Percentiles rank a stretch among this genome's conserved stretches.
phyloP scores from a whole-genome alignment of 495 filamentous ascomycete genomes.

The Aspergillus cavernicola region DNA sequence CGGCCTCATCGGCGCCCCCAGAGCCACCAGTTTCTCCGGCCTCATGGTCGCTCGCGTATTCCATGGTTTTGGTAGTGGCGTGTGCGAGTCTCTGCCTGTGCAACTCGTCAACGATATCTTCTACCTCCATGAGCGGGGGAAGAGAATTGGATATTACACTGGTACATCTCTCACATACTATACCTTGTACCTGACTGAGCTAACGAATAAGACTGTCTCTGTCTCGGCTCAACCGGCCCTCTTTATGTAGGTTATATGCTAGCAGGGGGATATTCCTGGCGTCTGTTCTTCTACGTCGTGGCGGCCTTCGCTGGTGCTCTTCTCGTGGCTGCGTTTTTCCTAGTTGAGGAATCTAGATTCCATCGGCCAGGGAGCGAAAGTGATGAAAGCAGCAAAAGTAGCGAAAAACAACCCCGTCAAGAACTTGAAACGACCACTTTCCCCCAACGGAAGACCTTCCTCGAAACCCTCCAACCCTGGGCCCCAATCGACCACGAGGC shows the following conservation, averaged over 20 bases:
- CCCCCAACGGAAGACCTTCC: conserved; percentile 45
- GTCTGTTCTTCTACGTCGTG: conserved; percentile 63
- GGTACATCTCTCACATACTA: conserved; percentile 21
- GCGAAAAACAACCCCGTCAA: no score
- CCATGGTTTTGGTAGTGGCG: conserved; percentile 53
- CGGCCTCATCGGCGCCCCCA: conserved; percentile 55
- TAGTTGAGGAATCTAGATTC: conserved; percentile 60
- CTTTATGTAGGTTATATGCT: conserved; percentile 64
- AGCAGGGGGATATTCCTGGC: conserved; percentile 57
- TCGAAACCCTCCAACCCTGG: conserved; percentile 42
- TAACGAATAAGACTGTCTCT: conserved; percentile 47
- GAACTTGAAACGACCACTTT: no score
- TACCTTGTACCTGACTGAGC: neutral
- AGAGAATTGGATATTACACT: conserved; percentile 57
- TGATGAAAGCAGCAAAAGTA: no score
- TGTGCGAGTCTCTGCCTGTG: conserved; percentile 61
- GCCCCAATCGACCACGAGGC: conserved; percentile 39
- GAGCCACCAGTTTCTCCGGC: conserved; percentile 44
- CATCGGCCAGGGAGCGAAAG: conserved; percentile 39
- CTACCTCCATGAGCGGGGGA: conserved; percentile 59
- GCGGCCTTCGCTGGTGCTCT: conserved; percentile 54
- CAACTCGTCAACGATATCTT: conserved; percentile 67
- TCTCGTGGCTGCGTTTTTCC: conserved; percentile 55
- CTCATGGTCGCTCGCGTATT: conserved; percentile 56
- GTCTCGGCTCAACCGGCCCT: conserved; percentile 55